A percentile compares a stretch with the other conserved stretches of the same genome.
Conservation (phyloP, 73 alveolate genomes). For the Stentor roeselii region DNA sequence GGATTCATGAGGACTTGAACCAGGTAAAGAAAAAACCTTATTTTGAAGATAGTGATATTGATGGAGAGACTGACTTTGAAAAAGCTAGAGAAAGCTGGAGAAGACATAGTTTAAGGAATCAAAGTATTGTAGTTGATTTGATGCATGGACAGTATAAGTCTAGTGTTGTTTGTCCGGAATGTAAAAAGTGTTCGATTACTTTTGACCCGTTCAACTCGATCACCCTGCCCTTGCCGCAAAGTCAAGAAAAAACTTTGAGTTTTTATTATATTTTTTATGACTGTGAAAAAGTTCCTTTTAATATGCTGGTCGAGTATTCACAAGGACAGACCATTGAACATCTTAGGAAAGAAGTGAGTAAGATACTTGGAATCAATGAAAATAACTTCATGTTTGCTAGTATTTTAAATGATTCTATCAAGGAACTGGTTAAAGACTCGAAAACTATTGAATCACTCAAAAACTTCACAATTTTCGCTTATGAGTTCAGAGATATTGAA, state of each 20-base stretch:
- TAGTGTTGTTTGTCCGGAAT: slow-evolving; percentile 83
- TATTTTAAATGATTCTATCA: background rate
- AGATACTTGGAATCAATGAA: background rate
- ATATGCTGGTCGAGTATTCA: background rate
- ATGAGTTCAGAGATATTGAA: background rate
- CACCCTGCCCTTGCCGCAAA: slow-evolving; percentile 91
- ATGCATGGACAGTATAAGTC: slow-evolving; percentile 94
- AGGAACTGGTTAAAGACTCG: background rate
- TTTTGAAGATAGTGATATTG: slow-evolving; percentile 68
- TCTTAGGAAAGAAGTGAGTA: background rate
- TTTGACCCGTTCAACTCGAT: slow-evolving; percentile 93
- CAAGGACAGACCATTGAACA: background rate
- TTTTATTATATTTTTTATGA: background rate
- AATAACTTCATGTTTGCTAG: background rate
- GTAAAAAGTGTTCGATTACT: slow-evolving; percentile 75
- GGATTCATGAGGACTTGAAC: slow-evolving; percentile 96
- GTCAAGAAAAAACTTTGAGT: background rate
- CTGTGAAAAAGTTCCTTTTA: background rate
- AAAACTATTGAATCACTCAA: background rate
- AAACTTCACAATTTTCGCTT: background rate
- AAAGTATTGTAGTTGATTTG: slow-evolving; percentile 87
- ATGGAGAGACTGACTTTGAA: slow-evolving; percentile 70
- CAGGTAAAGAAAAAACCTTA: slow-evolving; percentile 81
- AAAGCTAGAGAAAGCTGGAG: slow-evolving; percentile 91
- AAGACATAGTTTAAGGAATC: slow-evolving; percentile 79